phyloP scores from a whole-genome alignment of 2,329 filamentous ascomycete genomes.

The Ascochyta koolunga region DNA sequence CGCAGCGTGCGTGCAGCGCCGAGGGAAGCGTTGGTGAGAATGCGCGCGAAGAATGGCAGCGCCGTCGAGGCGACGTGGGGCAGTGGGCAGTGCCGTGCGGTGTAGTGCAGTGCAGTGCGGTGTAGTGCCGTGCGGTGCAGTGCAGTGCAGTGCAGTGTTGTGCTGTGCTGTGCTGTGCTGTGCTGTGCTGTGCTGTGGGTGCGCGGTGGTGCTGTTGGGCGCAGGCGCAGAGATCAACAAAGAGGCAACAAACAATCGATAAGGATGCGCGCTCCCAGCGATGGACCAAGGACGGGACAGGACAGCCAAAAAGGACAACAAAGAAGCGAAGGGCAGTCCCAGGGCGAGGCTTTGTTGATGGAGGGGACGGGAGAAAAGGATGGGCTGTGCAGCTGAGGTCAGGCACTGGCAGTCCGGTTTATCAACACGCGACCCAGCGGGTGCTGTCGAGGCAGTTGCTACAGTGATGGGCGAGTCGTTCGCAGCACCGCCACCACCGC shows the following conservation, averaged over 20 bases:
- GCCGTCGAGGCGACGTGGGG: conserved; percentile 9
- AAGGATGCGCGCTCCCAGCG: conserved; percentile 9
- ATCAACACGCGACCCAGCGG: conserved; percentile 16
- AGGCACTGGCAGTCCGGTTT: conserved; percentile 13
- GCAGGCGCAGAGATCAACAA: neutral
- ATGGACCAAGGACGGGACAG: too few species aligned
- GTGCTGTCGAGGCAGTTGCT: conserved; percentile 8
- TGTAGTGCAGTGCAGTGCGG: too few species aligned
- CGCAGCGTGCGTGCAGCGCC: conserved; percentile 1
- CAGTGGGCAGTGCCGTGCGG: too few species aligned
- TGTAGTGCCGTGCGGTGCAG: too few species aligned
- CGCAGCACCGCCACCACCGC: neutral
- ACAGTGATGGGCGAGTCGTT: conserved; percentile 2
- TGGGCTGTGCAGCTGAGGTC: conserved; percentile 11
- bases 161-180: too few species aligned
- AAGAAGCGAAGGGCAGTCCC: conserved; percentile 13
- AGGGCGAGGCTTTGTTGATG: conserved; percentile 11
- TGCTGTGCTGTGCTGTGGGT: too few species aligned
- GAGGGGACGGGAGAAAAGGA: conserved; percentile 5
- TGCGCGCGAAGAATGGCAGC: conserved; percentile 13
- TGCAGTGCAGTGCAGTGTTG: too few species aligned
- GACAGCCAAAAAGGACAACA: neutral
- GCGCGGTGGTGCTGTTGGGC: too few species aligned
- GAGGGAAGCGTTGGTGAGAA: neutral
- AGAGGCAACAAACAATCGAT: conserved; percentile 3